phyloP scores from a whole-genome alignment of 345 rosid species.

The Kandelia obovata region DNA sequence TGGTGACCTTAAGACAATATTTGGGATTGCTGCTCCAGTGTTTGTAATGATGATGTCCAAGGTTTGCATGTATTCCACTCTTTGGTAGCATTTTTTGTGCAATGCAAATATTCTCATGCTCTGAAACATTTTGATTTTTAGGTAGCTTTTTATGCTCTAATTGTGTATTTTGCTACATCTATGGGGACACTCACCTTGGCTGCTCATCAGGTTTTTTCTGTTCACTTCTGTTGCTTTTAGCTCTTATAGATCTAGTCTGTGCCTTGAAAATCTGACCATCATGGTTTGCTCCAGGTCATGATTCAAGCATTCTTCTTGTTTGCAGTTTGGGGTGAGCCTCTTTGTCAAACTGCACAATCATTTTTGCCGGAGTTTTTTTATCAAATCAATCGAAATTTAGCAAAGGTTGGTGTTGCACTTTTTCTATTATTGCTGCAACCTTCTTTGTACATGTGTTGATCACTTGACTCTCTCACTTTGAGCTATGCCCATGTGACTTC shows the following conservation, averaged over 20 bases:
- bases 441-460: neutral
- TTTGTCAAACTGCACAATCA: conserved; percentile 90
- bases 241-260: neutral
- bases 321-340: conserved; percentile 80
- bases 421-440: neutral
- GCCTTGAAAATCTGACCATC: neutral
- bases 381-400: conserved; percentile 53
- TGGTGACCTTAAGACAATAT: conserved; percentile 48
- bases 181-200: conserved; percentile 78
- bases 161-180: conserved; percentile 75
- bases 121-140: conserved; percentile 27
- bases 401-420: conserved; percentile 39
- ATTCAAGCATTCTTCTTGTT: conserved; percentile 64
- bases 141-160: conserved; percentile 77
- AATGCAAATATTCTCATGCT: conserved; percentile 1
- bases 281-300: conserved; percentile 45
- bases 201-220: conserved; percentile 76
- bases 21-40: conserved; percentile 73
- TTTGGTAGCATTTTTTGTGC: neutral
- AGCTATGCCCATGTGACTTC: neutral
- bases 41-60: conserved; percentile 70
- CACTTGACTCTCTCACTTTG: neutral
- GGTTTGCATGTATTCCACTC: conserved; percentile 25
- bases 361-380: conserved; percentile 84
- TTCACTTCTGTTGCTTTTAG: neutral